These are phyloP conservation scores for Beauveria sp. DNA, from an alignment of 2,329 filamentous ascomycete genomes.

Conservation along the genomic window DNA sequence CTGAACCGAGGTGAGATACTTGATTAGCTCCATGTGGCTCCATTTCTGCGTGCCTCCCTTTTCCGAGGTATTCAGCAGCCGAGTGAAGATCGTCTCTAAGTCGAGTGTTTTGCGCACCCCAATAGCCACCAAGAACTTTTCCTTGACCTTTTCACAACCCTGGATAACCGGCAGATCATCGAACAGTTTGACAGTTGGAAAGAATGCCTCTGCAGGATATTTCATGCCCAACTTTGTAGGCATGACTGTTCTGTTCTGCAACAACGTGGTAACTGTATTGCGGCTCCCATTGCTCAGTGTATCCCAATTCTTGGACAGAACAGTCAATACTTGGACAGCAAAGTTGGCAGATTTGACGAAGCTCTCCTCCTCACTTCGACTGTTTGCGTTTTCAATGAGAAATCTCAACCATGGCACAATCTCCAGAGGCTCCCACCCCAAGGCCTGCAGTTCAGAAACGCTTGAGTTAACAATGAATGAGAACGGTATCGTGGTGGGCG, in stretches of 20 bases:
- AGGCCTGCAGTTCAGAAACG: slow-evolving; percentile 61
- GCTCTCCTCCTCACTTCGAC: slow-evolving; percentile 55
- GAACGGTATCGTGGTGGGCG: slow-evolving; percentile 75
- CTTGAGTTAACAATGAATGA: slow-evolving; percentile 68
- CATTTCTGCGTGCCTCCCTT: slow-evolving; percentile 56
- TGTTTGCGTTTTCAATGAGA: slow-evolving; percentile 60
- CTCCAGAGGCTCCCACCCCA: slow-evolving; percentile 82
- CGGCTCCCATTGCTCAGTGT: slow-evolving; percentile 61
- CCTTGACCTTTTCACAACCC: slow-evolving; percentile 72
- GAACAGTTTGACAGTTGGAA: slow-evolving; percentile 87
- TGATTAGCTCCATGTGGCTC: slow-evolving; percentile 92
- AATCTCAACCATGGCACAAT: slow-evolving; percentile 80
- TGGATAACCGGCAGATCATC: slow-evolving; percentile 83
- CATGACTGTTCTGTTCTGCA: slow-evolving; percentile 66
- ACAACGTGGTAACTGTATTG: slow-evolving; percentile 52
- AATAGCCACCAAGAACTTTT: slow-evolving; percentile 75
- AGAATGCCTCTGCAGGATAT: slow-evolving; percentile 79
- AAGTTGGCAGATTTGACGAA: slow-evolving; percentile 67
- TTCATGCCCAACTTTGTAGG: slow-evolving; percentile 89
- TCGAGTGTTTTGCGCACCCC: slow-evolving; percentile 95
- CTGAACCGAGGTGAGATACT: slow-evolving; percentile 83
- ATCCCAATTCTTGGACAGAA: slow-evolving; percentile 89
- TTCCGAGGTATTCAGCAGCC: slow-evolving; percentile 59
- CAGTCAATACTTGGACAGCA: slow-evolving; percentile 65
- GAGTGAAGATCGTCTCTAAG: slow-evolving; percentile 83